A percentile compares a stretch with the other conserved stretches of the same genome.
phyloP scores from a whole-genome alignment of 1,284 basidiomycete genomes.

The Ceratobasidium sp. region DNA sequence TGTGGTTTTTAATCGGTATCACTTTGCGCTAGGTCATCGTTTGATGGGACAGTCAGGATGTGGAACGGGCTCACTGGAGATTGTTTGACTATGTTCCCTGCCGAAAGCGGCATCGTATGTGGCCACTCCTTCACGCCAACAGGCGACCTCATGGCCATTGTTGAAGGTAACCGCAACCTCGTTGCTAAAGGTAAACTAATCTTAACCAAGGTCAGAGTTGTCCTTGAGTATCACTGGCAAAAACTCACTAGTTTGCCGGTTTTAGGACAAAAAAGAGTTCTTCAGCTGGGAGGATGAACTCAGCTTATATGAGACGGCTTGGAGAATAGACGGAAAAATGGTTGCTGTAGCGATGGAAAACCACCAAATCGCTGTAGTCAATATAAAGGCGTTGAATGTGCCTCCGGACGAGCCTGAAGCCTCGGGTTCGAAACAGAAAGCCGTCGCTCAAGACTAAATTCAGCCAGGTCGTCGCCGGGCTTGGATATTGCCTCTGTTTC shows the following conservation, averaged over 20 bases:
- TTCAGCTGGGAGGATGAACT: constrained; percentile 25
- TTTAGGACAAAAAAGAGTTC: constrained; percentile 23
- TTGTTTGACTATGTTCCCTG: constrained; percentile 69
- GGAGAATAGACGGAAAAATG: constrained; percentile 30
- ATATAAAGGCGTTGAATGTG: neutral
- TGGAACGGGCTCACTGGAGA: constrained; percentile 81
- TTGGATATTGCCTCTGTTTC: neutral
- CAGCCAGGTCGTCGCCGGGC: neutral
- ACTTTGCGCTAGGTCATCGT: constrained; percentile 66
- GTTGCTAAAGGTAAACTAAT: constrained; percentile 21
- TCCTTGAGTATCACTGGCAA: neutral
- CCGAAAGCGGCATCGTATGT: constrained; percentile 25
- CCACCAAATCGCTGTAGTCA: constrained; percentile 10
- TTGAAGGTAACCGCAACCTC: no score
- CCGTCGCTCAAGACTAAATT: neutral
- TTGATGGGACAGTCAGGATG: constrained; percentile 76
- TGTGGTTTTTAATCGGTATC: neutral
- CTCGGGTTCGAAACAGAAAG: neutral
- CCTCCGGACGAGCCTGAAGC: neutral
- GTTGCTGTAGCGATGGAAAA: constrained; percentile 32
- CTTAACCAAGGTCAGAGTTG: constrained; percentile 12
- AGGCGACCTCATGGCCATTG: constrained; percentile 26
- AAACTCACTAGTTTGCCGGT: neutral
- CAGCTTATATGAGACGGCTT: constrained; percentile 21
- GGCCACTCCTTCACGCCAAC: constrained; percentile 27